Evolutionary conservation across 371 early-diverging fungal species (phyloP), one percentile per base, ranked within the genome.

Genomic region (Batkoa obscura): DNA sequence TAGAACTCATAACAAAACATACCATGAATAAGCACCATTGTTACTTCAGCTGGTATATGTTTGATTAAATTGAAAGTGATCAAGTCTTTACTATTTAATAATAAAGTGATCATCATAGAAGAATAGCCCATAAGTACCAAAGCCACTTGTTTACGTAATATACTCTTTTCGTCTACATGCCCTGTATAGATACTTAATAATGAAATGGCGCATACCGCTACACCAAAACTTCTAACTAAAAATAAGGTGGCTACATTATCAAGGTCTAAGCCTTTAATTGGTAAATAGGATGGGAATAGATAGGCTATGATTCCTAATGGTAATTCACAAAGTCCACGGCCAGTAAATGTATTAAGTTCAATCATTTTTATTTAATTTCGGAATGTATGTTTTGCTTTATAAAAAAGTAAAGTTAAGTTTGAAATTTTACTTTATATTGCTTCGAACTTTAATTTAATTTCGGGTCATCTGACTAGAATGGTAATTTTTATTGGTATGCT

Each of bases 1-100:
- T 53, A 53, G 42, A 53, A 53, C 36, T 53, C 53, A 15, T 35
- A 35, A 15, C 38, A 23, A 38, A 53, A 53, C 53, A 53, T 53
- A 15, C 53, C 53, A 53, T 53, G 53, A 5, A 53, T 31, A 32
- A 53, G 35, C 8, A 53, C 30, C 53, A 53, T 31, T 6, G 33
- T 38, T 15, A 34, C 34, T 38, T 53, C 53, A 35, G 53, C 23
- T n/a, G 53, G 53, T 3, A 53, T 17, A 3, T 32, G 8, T 23
- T 53, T 53, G 10, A 53, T 34, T 13, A 53, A 9, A 6, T 17
- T 35, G 39, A 53, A 23, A 15, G 35, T 39, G 23, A 53, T 32
- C 3, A 53, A 23, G 3, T 39, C 34, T 8, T 39, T 53, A 4
- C 13, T 53, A 17, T n/a, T 32, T 15, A 53, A 9, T 15, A 53